Base-by-base conservation (phyloP, 371 early-diverging fungal genomes). In the Lichtheimia ornata region DNA sequence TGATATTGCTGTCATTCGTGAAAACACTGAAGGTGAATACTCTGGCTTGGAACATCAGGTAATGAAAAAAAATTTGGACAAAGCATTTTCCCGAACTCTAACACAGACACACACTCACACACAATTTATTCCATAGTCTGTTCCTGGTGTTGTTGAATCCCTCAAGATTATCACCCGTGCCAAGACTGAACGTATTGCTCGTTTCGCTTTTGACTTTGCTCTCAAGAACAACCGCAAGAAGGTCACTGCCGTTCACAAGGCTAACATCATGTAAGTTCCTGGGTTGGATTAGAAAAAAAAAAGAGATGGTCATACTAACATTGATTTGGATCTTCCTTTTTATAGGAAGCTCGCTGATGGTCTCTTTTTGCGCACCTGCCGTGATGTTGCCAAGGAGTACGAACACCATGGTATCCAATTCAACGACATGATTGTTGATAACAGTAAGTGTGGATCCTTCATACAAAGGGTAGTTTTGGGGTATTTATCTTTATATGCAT, bases 11-110 rank as follows among this genome's bases (percentile, higher is more conserved):
- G 94, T 98, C 66, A 96, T 98, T 73, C 93, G 98, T 84, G 98
- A 98, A 78, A 98, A 98, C 84, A 98, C 97, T 24, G 98, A 98
- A 79, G 98, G 98, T 65, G 97, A 97, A 83, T 98, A 98, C 85
- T 91, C 95, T 71, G 98, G 98, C 15, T 84, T 96, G 60, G 98
- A 98, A 83, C 98, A 98, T 84, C 88, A 92, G 65, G 87, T 88
- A 72, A 66, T 67, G 62, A 18, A 27, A 42, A 15, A 56, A 15
- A 9, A n/a, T 20, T 14, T 28, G 4, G 25, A 50, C 7, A 20
- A n/a, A 20, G n/a, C 9, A 50, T 22, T 18, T 47, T 47, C 47
- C 45, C 47, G 47, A n/a, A 9, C 47, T 18, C 45, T 18, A 5
- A 22, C 47, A n/a, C 47, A 22, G 17, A 47, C 47, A 27, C 4